Evolutionary conservation across 1,139 yeast genomes (phyloP).

Genomic region (Debaryomyces sp.): DNA sequence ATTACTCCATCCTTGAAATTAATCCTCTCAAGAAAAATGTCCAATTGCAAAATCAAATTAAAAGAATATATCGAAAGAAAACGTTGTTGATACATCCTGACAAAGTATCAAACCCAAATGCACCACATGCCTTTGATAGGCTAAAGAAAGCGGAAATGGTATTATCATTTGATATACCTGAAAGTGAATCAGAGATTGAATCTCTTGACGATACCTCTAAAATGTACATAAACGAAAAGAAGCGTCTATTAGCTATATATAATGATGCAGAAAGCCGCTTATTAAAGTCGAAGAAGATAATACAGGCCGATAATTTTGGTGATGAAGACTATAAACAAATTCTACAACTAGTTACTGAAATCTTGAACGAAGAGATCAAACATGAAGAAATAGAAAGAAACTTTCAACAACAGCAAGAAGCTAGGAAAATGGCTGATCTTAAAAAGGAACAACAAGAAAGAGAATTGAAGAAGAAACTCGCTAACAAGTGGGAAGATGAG

Average conservation of each 20-base stretch:
- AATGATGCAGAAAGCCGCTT: slow-evolving; percentile 31
- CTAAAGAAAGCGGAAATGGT: slow-evolving; percentile 42
- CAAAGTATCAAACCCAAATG: slow-evolving; percentile 54
- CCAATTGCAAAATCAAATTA: slow-evolving; percentile 36
- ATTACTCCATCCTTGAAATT: slow-evolving; percentile 57
- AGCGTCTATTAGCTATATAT: slow-evolving; percentile 37
- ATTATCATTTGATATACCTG: slow-evolving; percentile 19
- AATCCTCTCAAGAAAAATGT: slow-evolving; percentile 40
- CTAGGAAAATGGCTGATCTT: slow-evolving; percentile 27
- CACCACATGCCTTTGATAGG: slow-evolving; percentile 65
- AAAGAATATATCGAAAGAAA: slow-evolving; percentile 55
- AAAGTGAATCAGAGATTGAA: slow-evolving; percentile 17
- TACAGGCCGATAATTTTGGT: not conserved
- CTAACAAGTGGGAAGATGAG: slow-evolving; percentile 63
- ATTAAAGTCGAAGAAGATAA: not conserved
- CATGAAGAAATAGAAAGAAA: slow-evolving; percentile 37
- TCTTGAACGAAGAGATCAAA: slow-evolving; percentile 38
- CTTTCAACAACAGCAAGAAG: slow-evolving; percentile 32
- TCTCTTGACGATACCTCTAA: slow-evolving; percentile 26
- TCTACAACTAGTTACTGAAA: slow-evolving; percentile 17
- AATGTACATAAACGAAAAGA: slow-evolving; percentile 43
- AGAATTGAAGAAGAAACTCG: slow-evolving; percentile 40
- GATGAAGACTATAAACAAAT: slow-evolving; percentile 5
- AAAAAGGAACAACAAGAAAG: slow-evolving; percentile 40
- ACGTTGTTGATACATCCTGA: slow-evolving; percentile 73